Base-by-base conservation (phyloP, 1,139 yeast species). In the Saccharomyces pastorianus region DNA sequence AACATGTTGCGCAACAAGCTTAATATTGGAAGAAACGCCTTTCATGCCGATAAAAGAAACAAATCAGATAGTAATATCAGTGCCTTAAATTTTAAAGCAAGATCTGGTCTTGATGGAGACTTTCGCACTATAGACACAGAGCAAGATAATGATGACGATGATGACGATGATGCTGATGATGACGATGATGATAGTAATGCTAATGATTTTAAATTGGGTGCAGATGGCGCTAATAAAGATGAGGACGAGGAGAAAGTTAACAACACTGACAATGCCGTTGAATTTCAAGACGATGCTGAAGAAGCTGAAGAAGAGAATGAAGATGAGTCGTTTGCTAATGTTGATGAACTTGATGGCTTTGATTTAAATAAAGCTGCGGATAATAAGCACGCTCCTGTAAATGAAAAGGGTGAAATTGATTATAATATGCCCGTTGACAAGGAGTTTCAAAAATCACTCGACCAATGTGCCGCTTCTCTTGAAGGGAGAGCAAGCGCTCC, bases 391-490 rank as follows among this genome's bases (percentile, higher is more conserved):
- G 26, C 4, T 8, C 44, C 34, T 14, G 32, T 41, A 9, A 42
- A 42, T 38, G 48, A 29, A 17, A 23, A 34, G 29, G 57, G 53
- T 29, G 57, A 56, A 29, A 44, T 52, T 2, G 76, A 73, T 55
- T 68, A 67, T 53, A 73, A 73, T 53, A 55, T 73, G 47, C 67
- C 70, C 0, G 73, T 71, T 1, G 73, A 71, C 53, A 68, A 67
- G 23, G 73, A 67, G 3, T 68, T 64, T 47, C 71, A 73, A 51
- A 61, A 62, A 47, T 66, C 68, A 14, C 54, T 74, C 5, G 68
- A 70, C 34, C 68, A 68, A 53, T 58, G 74, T n/a, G 74, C 73
- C 0, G 66, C 64, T 13, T 73, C 72, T 48, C 62, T 72, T 31
- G 59, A 60, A 2, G 41, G 57, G 7, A 61, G 59, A 0, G 47